Evolutionary conservation across 495 filamentous ascomycete species (phyloP).

Genomic region (Polyplosphaeria fusca): DNA sequence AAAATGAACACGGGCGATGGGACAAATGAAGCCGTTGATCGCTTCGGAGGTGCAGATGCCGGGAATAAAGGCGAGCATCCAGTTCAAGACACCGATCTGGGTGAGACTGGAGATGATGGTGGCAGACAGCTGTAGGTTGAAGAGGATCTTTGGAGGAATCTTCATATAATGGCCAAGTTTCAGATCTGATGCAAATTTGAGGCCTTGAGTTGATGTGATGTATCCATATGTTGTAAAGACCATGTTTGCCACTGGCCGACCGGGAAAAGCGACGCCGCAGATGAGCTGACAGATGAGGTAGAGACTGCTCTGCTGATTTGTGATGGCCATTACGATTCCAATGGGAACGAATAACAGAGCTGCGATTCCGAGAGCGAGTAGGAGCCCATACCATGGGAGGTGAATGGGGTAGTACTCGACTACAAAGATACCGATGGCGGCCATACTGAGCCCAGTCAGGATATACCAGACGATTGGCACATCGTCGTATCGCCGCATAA

Average conservation of each 20-base stretch:
- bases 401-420: slow-evolving; percentile 78
- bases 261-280: slow-evolving; percentile 73
- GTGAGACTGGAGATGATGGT: slow-evolving; percentile 74
- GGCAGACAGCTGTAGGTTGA: slow-evolving; percentile 75
- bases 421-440: slow-evolving; percentile 74
- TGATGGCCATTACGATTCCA: slow-evolving; percentile 81
- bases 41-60: slow-evolving; percentile 73
- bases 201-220: slow-evolving; percentile 75
- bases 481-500: slow-evolving; percentile 72
- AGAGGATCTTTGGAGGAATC: slow-evolving; percentile 77
- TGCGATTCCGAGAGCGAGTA: slow-evolving; percentile 71
- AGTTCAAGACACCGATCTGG: slow-evolving; percentile 79
- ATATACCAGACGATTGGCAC: slow-evolving; percentile 78
- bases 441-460: slow-evolving; percentile 63
- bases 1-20: slow-evolving; percentile 84
- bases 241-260: slow-evolving; percentile 81
- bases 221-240: slow-evolving; percentile 81
- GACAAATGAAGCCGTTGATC: slow-evolving; percentile 82
- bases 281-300: slow-evolving; percentile 82
- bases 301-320: slow-evolving; percentile 76
- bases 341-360: slow-evolving; percentile 72
- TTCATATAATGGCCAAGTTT: slow-evolving; percentile 95
- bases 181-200: slow-evolving; percentile 82
- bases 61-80: slow-evolving; percentile 79
- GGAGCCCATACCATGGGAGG: slow-evolving; percentile 71